Percentiles rank a stretch among this genome's conserved stretches.
Conservation (phyloP, 2,329 filamentous ascomycete genomes). For the Alternaria sp. region DNA sequence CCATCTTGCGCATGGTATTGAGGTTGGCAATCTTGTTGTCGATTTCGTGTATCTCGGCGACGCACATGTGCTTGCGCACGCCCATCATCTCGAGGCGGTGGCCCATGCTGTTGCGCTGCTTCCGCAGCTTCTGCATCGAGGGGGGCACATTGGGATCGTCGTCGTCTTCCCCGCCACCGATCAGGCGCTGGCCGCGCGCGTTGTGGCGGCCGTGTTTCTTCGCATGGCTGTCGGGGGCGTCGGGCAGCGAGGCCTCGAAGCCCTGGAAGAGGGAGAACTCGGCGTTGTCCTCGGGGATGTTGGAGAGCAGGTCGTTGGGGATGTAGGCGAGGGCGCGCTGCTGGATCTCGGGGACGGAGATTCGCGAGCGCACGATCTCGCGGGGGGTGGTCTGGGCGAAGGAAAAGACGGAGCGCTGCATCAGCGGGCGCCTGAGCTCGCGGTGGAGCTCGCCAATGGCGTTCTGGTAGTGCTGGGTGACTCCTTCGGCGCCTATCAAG, state of each 20-base stretch:
- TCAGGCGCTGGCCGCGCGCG: slow-evolving; percentile 76
- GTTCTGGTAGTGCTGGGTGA: slow-evolving; percentile 75
- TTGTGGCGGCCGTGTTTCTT: slow-evolving; percentile 68
- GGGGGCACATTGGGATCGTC: slow-evolving; percentile 64
- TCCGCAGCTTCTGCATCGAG: slow-evolving; percentile 74
- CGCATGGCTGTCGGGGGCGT: slow-evolving; percentile 62
- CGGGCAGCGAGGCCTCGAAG: slow-evolving; percentile 88
- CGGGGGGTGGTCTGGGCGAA: slow-evolving; percentile 91
- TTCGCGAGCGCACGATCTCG: slow-evolving; percentile 87
- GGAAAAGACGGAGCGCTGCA: slow-evolving; percentile 90
- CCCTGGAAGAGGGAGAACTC: slow-evolving; percentile 94
- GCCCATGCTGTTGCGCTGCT: slow-evolving; percentile 78
- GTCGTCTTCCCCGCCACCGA: slow-evolving; percentile 66
- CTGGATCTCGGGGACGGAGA: slow-evolving; percentile 91
- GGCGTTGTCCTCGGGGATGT: slow-evolving; percentile 86
- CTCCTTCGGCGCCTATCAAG: slow-evolving; percentile 70
- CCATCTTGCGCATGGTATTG: slow-evolving; percentile 88
- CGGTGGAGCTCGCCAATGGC: slow-evolving; percentile 90
- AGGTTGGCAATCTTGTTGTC: slow-evolving; percentile 96
- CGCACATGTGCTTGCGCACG: slow-evolving; percentile 96
- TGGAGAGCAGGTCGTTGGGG: slow-evolving; percentile 84
- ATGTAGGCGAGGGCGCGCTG: slow-evolving; percentile 88
- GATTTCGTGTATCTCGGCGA: slow-evolving; percentile 92
- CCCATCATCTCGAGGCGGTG: slow-evolving; percentile 90
- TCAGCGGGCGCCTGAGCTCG: slow-evolving; percentile 79